Percentiles rank a stretch among this genome's conserved stretches.
Evolutionary conservation across 2,329 filamentous ascomycete species (phyloP).

Genomic region (Stylonectria norvegica): DNA sequence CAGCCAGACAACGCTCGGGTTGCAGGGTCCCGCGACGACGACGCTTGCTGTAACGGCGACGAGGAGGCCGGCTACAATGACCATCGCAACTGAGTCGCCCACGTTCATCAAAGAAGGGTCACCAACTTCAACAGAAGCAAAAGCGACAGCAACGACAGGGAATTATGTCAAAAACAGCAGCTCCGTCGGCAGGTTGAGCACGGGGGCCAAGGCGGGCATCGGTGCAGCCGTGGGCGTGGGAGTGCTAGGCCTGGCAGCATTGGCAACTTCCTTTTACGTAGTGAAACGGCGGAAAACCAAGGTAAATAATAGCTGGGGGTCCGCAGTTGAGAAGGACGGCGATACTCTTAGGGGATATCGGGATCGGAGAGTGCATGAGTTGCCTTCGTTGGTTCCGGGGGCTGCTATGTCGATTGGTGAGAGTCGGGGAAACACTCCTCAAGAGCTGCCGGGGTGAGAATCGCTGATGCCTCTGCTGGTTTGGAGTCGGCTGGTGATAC

Average conservation of each 20-base stretch:
- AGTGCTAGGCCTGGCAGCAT: background rate
- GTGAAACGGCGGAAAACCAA: background rate
- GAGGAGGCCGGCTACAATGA: background rate
- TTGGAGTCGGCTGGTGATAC: no score
- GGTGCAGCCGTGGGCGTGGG: background rate
- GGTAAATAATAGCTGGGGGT: background rate
- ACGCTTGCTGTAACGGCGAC: background rate
- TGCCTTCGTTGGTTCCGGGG: background rate
- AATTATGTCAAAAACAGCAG: background rate
- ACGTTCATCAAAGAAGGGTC: background rate
- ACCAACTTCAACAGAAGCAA: no score
- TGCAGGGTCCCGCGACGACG: background rate
- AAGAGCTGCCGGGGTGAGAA: background rate
- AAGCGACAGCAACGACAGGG: no score
- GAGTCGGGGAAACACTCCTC: no score
- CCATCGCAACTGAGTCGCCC: background rate
- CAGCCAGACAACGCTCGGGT: background rate
- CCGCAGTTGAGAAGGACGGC: background rate
- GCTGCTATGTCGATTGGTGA: no score
- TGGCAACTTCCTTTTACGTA: background rate
- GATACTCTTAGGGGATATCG: background rate
- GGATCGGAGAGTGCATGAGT: background rate
- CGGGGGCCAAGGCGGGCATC: conserved; percentile 1
- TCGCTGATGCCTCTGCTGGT: no score
- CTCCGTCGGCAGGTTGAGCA: background rate